A percentile compares a stretch with the other conserved stretches of the same genome.
phyloP scores from a whole-genome alignment of 2,329 filamentous ascomycete species.

The Trichoderma lentiforme region DNA sequence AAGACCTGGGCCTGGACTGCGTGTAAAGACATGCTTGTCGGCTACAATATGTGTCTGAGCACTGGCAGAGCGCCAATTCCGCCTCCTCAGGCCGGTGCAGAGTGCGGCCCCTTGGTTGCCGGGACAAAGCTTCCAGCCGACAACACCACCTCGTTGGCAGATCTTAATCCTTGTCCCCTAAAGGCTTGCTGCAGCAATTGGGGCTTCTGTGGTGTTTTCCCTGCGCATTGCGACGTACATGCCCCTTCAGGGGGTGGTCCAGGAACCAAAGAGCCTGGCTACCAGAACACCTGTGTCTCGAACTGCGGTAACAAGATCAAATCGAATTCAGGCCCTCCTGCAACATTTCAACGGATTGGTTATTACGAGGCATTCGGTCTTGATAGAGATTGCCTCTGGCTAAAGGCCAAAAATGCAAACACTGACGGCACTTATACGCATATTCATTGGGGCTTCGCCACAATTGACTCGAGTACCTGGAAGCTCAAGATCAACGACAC shows the following conservation, averaged over 20 bases:
- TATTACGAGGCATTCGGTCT: neutral
- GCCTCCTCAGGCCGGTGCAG: constrained; percentile 19
- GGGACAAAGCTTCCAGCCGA: constrained; percentile 22
- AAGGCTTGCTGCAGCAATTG: constrained; percentile 34
- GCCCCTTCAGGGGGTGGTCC: neutral
- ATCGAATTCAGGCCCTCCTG: neutral
- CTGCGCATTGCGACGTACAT: neutral
- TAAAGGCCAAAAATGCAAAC: neutral
- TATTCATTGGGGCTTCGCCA: neutral
- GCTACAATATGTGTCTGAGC: constrained; percentile 24
- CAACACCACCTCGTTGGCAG: constrained; percentile 17
- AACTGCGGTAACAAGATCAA: neutral
- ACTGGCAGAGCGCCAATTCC: constrained; percentile 25
- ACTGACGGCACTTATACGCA: neutral
- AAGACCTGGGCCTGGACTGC: constrained; percentile 28
- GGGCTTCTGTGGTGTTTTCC: constrained; percentile 36
- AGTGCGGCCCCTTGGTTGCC: constrained; percentile 25
- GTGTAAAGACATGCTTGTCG: constrained; percentile 20
- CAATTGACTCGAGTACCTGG: neutral
- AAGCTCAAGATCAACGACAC: neutral
- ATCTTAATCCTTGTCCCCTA: constrained; percentile 31
- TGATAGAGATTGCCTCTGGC: neutral
- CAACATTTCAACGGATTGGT: neutral
- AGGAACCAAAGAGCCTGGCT: neutral
- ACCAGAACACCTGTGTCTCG: neutral